These are phyloP conservation scores for Malassezia yamatoensis DNA, from an alignment of 1,284 basidiomycete species.

Conservation along the genomic window DNA sequence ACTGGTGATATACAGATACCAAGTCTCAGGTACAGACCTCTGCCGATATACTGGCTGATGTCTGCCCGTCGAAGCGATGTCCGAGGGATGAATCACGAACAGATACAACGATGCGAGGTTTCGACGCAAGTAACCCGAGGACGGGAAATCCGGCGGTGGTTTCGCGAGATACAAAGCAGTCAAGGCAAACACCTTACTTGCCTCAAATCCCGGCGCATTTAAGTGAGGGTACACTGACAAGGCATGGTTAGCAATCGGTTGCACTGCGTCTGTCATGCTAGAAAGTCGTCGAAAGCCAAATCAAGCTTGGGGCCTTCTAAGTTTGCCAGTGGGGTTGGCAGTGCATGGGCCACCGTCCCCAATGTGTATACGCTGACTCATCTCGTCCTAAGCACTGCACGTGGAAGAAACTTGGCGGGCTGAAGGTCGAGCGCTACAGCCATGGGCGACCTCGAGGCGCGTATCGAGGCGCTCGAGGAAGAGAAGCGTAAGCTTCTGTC, in stretches of 20 bases:
- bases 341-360: background rate
- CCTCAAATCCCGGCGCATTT: constrained; percentile 34
- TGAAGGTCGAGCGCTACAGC: background rate
- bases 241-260: constrained; percentile 23
- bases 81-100: constrained; percentile 34
- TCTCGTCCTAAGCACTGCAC: background rate
- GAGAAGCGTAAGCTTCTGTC: constrained; percentile 43
- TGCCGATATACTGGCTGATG: constrained; percentile 11
- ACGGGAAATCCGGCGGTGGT: constrained; percentile 29
- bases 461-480: constrained; percentile 24
- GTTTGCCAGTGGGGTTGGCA: background rate
- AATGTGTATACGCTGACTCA: background rate
- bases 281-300: background rate
- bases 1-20: constrained; percentile 4
- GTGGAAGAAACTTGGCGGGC: background rate
- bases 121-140: constrained; percentile 28
- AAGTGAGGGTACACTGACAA: constrained; percentile 25
- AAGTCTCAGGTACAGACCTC: constrained; percentile 12
- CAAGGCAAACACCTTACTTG: constrained; percentile 37
- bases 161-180: constrained; percentile 26
- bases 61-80: background rate
- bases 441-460: constrained; percentile 17
- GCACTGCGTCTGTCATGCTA: constrained; percentile 2
- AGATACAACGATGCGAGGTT: constrained; percentile 36
- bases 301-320: background rate